A percentile compares a stretch with the other conserved stretches of the same genome.
Conservation (phyloP, 169 alveolate species). For the Cyclospora cayetanensis region DNA sequence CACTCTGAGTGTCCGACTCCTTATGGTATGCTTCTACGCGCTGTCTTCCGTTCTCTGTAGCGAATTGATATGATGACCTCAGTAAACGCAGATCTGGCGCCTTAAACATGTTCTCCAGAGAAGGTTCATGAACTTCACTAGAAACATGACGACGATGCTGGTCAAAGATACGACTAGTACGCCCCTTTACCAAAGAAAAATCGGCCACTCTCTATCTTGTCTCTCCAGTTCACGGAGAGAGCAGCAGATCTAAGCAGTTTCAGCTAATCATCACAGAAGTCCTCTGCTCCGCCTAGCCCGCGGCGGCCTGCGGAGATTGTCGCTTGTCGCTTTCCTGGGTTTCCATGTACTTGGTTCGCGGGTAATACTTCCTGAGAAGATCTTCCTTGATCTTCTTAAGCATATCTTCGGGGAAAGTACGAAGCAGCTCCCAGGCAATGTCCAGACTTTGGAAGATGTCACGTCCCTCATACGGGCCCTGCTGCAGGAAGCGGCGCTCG, state of each 20-base stretch:
- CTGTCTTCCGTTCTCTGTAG: not conserved
- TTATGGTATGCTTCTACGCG: not conserved
- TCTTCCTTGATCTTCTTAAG: conserved; percentile 94
- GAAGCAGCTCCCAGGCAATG: conserved; percentile 97
- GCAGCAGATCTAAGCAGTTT: not conserved
- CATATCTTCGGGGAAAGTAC: conserved; percentile 99
- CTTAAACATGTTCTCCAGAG: not conserved
- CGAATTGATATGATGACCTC: too few relatives aligned
- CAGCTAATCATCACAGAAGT: not conserved
- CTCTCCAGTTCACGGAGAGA: not conserved
- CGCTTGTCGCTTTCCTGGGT: conserved; percentile 24
- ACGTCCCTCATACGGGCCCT: conserved; percentile 98
- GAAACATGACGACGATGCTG: not conserved
- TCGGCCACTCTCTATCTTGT: not conserved
- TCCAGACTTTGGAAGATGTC: conserved; percentile 97
- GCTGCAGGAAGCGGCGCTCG: conserved; percentile 95
- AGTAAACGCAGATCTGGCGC: not conserved
- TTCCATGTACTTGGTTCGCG: conserved; percentile 69
- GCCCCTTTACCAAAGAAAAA: too few relatives aligned
- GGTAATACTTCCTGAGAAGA: conserved; percentile 71
- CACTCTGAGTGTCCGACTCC: not conserved
- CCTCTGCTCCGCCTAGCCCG: not conserved
- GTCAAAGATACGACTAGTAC: not conserved
- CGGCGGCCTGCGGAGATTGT: not conserved
- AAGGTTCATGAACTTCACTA: not conserved